Percentiles rank a stretch among this genome's conserved stretches.
Conservation (phyloP, 1,284 basidiomycete species). For the Athelia sp. region DNA sequence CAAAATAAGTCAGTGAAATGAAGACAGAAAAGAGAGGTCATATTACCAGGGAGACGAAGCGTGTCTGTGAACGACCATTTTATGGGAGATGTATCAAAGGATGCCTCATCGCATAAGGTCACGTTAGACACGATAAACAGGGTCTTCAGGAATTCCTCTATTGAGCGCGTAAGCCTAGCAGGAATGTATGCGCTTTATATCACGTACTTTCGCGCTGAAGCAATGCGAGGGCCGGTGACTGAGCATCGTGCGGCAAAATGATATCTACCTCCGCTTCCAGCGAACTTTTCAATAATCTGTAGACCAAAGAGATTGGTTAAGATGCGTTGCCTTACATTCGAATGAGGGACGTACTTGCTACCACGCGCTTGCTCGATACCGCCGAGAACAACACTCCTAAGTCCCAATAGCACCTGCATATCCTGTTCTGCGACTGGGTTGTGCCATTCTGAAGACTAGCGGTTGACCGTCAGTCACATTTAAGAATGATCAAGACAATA, state of each 20-base stretch:
- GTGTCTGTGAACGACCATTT: slow-evolving; percentile 46
- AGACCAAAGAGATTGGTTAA: slow-evolving; percentile 1
- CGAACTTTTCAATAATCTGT: slow-evolving; percentile 67
- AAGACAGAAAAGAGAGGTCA: not conserved
- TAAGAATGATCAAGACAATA: slow-evolving; percentile 1
- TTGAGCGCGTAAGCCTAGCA: slow-evolving; percentile 1
- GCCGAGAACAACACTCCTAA: slow-evolving; percentile 53
- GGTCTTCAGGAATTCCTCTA: slow-evolving; percentile 61
- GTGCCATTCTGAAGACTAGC: slow-evolving; percentile 48
- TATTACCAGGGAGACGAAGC: slow-evolving; percentile 38
- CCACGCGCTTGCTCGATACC: slow-evolving; percentile 69
- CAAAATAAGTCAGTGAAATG: slow-evolving; percentile 7
- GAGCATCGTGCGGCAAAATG: slow-evolving; percentile 17
- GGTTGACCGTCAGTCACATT: slow-evolving; percentile 6
- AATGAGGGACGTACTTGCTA: slow-evolving; percentile 46
- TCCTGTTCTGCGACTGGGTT: slow-evolving; percentile 47
- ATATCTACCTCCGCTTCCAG: slow-evolving; percentile 48
- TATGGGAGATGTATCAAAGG: slow-evolving; percentile 28
- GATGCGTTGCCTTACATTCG: not conserved
- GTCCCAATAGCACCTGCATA: slow-evolving; percentile 52
- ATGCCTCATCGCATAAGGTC: slow-evolving; percentile 36
- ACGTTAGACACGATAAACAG: slow-evolving; percentile 79
- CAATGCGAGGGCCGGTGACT: slow-evolving; percentile 22
- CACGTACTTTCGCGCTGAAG: slow-evolving; percentile 43
- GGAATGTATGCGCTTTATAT: not conserved